Base-by-base conservation (phyloP, 495 filamentous ascomycete species). In the Chaetomidium leptoderma region DNA sequence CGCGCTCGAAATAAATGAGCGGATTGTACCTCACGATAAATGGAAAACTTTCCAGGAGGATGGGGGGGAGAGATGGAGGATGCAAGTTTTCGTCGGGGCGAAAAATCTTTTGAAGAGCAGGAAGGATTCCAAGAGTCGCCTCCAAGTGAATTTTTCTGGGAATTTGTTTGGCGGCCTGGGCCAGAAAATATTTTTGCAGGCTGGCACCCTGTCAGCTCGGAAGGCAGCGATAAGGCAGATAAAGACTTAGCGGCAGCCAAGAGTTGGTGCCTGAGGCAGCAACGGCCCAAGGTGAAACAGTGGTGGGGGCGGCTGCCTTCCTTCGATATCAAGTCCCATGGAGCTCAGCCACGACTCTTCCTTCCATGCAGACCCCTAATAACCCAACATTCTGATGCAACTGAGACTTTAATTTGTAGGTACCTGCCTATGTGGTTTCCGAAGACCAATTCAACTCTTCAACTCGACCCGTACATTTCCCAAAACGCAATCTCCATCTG, bases 401-500 rank as follows among this genome's bases (percentile, higher is more conserved):
- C n/a, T n/a, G 30, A 32, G 30, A 4, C 30, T 9, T 9, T 32
- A 5, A 39, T 14, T 4, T n/a, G 36, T n/a, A 39, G 36, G 36
- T 39, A 4, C 36, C 16, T 17, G 9, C 19, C 39, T 4, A 19
- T 42, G 21, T 42, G 4, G 1, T 42, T 8, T 26, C 23, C 1
- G 17, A 9, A 13, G 17, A 2, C 35, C 49, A 5, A n/a, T n/a
- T 19, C 35, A n/a, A 17, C 16, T 43, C 17, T 27, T 62, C 60
- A 60, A 11, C 35, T 36, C n/a, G 53, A 62, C 24, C 44, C 49
- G 47, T 62, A 76, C 89, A 95, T 93, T 50, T 91, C 84, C 91
- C 91, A 95, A 72, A 96, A 95, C 2, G 81, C 86, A 63, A 85
- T 86, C 72, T 95, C 91, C 81, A 96, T 85, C 83, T 95, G 45